Percentiles rank a stretch among this genome's conserved stretches.
phyloP scores from a whole-genome alignment of 768 basidiomycete genomes.

The Roridomyces roridus region DNA sequence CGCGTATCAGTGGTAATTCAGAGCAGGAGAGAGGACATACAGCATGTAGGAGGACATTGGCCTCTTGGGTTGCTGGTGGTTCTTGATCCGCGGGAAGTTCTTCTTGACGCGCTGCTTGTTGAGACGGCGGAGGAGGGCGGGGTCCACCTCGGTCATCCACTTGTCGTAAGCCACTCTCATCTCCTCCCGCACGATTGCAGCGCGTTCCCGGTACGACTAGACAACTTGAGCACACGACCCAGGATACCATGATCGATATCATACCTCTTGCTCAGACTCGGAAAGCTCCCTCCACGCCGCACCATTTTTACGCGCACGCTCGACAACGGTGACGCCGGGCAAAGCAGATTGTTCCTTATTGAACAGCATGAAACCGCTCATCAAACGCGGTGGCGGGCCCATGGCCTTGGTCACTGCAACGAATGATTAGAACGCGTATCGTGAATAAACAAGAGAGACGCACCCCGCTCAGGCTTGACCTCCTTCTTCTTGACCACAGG shows the following conservation, averaged over 20 bases:
- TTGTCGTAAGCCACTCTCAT: background rate
- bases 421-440: background rate
- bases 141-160: constrained; percentile 2
- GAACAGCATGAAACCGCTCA: background rate
- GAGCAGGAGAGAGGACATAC: too few species aligned
- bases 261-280: constrained; percentile 8
- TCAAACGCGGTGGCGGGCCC: constrained; percentile 1
- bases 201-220: background rate
- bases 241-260: background rate
- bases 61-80: background rate
- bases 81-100: background rate
- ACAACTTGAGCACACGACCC: background rate
- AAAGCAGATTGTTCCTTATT: background rate
- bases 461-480: background rate
- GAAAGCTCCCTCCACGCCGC: constrained; percentile 4
- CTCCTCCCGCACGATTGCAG: background rate
- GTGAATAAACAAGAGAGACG: background rate
- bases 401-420: constrained; percentile 1
- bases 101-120: constrained; percentile 7
- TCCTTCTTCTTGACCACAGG: background rate
- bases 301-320: background rate
- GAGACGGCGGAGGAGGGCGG: constrained; percentile 4
- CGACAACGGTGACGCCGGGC: background rate
- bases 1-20: too few species aligned
- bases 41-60: background rate